Evolutionary conservation across 2,329 filamentous ascomycete species (phyloP), one percentile per base, ranked within the genome.

Genomic region (Fonsecaea nubica): DNA sequence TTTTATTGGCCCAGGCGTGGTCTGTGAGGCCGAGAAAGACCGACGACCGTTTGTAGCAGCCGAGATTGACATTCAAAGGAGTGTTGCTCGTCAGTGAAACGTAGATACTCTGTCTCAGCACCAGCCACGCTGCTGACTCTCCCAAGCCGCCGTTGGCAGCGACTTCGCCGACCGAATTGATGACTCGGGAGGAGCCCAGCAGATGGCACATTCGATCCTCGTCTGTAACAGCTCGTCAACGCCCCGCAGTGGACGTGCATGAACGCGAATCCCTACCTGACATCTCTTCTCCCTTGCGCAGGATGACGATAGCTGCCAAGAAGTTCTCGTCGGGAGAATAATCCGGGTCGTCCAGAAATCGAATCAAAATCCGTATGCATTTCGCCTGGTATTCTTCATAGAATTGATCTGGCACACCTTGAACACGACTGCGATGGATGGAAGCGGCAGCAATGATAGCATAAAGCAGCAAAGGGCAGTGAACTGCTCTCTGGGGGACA

Each of bases 261-360:
- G 33, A 33, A 55, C 2, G 18, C 45, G 18, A 12, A 55, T 12
- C 33, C 52, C 33, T 35, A 55, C 52, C 52, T 33, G 52, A 55
- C 52, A 55, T 55, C 52, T 55, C 52, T 36, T 55, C 52, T 21
- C 52, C 52, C 25, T 55, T 55, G 15, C 52, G 52, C 33, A 55
- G 12, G 30, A 55, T 30, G 13, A 55, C 52, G 3, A 55, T 55
- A 36, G 52, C 33, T 4, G 52, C 52, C 30, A 55, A 36, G 52
- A 55, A 55, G 33, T 55, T 55, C 30, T 55, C 52, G 12, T 55
- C 52, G n/a, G 33, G 52, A n/a, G 33, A 35, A 55, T 55, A 55
- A 2, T 55, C 52, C 15, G 52, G 52, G 10, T 55, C 52, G 12
- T 55, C 33, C 30, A 55, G 12, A 13, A 35, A 55, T 35, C 33